Percentiles rank a stretch among this genome's conserved stretches.
Conservation (phyloP, 495 filamentous ascomycete genomes). For the Penicillium psychrofluorescens region DNA sequence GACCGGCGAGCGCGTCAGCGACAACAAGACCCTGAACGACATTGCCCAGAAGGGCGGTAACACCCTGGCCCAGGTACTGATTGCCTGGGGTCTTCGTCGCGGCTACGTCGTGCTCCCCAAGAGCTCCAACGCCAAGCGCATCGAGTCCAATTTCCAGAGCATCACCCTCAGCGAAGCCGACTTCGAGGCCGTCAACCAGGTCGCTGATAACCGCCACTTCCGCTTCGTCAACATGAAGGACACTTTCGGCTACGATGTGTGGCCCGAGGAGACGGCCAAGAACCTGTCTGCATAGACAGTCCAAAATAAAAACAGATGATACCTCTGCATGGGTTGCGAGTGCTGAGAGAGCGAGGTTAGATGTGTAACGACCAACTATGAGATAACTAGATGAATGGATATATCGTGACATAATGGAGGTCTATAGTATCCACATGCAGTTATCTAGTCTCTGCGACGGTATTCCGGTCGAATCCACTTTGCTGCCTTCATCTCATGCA, state of each 20-base stretch:
- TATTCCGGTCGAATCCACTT: not conserved
- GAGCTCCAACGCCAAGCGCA: slow-evolving; percentile 54
- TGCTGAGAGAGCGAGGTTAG: not conserved
- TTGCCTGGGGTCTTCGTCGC: slow-evolving; percentile 64
- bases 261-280: slow-evolving; percentile 40
- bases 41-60: slow-evolving; percentile 57
- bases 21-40: slow-evolving; percentile 51
- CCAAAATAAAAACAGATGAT: not conserved
- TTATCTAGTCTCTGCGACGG: too few species aligned
- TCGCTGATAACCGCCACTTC: slow-evolving; percentile 52
- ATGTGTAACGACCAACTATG: not conserved
- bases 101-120: slow-evolving; percentile 69
- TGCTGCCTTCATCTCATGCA: not conserved
- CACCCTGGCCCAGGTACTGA: slow-evolving; percentile 58
- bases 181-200: slow-evolving; percentile 51
- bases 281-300: slow-evolving; percentile 27
- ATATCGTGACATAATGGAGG: not conserved
- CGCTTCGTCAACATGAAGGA: slow-evolving; percentile 82
- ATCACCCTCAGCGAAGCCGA: slow-evolving; percentile 48
- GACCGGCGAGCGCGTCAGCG: slow-evolving; percentile 55
- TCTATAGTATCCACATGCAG: not conserved
- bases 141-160: slow-evolving; percentile 61
- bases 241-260: slow-evolving; percentile 49
- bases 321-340: not conserved
- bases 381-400: not conserved